Conservation (phyloP, 2,329 filamentous ascomycete species). For the Didymella segeticola region DNA sequence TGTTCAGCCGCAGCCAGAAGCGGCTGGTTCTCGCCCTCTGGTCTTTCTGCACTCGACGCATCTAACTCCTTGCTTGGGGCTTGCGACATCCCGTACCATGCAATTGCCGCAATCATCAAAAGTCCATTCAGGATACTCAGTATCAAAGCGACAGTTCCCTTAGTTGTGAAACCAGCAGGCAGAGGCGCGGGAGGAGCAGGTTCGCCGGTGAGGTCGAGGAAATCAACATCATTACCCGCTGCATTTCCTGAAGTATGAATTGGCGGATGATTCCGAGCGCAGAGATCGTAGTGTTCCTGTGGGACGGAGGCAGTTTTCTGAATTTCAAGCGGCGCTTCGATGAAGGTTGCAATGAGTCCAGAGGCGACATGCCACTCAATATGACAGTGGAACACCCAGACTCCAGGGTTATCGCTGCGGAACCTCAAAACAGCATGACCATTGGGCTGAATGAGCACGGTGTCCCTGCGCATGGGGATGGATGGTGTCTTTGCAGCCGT, state of each 20-base stretch:
- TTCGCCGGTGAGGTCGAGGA: slow-evolving; percentile 1
- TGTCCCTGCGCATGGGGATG: slow-evolving; percentile 60
- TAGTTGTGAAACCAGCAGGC: slow-evolving; percentile 1
- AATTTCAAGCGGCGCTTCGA: slow-evolving; percentile 1
- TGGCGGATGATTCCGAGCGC: background rate
- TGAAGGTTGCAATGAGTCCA: slow-evolving; percentile 9
- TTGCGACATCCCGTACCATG: slow-evolving; percentile 7
- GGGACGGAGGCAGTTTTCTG: background rate
- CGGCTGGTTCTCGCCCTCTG: background rate
- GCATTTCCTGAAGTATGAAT: background rate
- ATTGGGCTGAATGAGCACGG: slow-evolving; percentile 60
- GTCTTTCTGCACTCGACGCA: background rate
- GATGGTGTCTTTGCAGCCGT: slow-evolving; percentile 25
- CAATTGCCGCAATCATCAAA: slow-evolving; percentile 5
- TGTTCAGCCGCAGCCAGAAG: background rate
- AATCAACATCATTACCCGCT: background rate
- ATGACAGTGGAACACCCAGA: slow-evolving; percentile 44
- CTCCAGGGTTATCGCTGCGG: slow-evolving; percentile 57
- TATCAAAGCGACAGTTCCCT: background rate
- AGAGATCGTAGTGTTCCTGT: background rate
- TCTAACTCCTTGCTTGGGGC: background rate
- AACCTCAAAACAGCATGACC: slow-evolving; percentile 64
- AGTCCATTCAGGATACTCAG: background rate
- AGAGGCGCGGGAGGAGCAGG: background rate
- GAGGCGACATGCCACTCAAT: slow-evolving; percentile 42